A percentile compares a stretch with the other conserved stretches of the same genome.
These are phyloP conservation scores for Fusarium camptoceras DNA, from an alignment of 2,329 filamentous ascomycete genomes.

Conservation along the genomic window DNA sequence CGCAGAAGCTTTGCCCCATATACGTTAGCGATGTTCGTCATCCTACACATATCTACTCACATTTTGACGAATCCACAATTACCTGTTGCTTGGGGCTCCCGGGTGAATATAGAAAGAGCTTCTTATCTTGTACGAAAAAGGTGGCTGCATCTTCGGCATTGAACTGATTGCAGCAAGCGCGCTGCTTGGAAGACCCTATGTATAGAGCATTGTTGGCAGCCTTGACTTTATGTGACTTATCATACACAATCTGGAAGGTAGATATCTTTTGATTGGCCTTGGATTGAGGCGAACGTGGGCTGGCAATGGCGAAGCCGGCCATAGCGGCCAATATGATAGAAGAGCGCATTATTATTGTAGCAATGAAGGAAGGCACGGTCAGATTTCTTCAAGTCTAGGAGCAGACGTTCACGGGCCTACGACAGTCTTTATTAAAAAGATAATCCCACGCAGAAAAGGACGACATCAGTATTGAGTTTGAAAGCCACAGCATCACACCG, in stretches of 20 bases:
- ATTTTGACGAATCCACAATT: background rate
- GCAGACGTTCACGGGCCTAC: too few species aligned
- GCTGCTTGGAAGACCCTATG: background rate
- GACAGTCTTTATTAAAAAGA: too few species aligned
- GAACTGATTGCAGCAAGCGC: conserved; percentile 5
- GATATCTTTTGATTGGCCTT: background rate
- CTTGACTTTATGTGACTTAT: background rate
- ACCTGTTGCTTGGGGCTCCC: conserved; percentile 7
- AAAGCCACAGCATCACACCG: too few species aligned
- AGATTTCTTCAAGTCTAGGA: too few species aligned
- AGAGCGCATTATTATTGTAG: too few species aligned
- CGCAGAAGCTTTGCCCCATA: background rate
- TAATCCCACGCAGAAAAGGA: too few species aligned
- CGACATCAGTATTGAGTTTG: too few species aligned
- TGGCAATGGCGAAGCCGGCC: too few species aligned
- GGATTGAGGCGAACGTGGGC: too few species aligned
- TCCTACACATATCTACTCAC: too few species aligned
- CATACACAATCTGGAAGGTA: background rate
- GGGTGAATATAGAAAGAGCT: conserved; percentile 10
- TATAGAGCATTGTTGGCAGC: conserved; percentile 1
- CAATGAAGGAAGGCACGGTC: too few species aligned
- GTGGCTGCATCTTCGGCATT: conserved; percentile 6
- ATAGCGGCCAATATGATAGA: too few species aligned
- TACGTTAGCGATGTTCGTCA: background rate
- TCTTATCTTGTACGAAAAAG: background rate